phyloP scores from a whole-genome alignment of 305 asterid genomes.

The Fraxinus angustifolia region DNA sequence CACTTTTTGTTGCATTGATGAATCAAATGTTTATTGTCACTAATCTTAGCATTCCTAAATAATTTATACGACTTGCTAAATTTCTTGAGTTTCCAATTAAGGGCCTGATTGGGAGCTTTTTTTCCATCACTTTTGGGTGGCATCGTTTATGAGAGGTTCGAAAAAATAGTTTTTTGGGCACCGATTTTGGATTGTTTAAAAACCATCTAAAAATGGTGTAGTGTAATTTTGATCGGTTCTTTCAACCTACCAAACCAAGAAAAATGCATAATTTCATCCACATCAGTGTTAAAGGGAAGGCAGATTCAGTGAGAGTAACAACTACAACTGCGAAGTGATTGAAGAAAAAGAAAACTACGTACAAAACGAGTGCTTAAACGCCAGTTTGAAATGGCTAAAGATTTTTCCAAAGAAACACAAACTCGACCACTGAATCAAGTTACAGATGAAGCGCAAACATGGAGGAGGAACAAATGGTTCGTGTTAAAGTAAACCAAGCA shows the following conservation, averaged over 20 bases:
- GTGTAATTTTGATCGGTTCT: too few relatives aligned
- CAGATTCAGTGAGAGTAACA: not conserved
- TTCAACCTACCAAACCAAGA: not conserved
- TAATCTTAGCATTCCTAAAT: not conserved
- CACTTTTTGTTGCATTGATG: not conserved
- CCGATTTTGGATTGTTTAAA: too few relatives aligned
- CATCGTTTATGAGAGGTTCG: too few relatives aligned
- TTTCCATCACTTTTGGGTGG: too few relatives aligned
- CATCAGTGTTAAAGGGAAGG: not conserved
- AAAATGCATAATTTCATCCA: not conserved
- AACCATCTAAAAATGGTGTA: too few relatives aligned
- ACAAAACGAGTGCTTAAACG: not conserved
- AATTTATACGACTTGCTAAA: not conserved
- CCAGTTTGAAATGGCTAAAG: not conserved
- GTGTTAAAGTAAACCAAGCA: not conserved
- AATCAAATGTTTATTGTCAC: not conserved
- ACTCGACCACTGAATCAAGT: not conserved
- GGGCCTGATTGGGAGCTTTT: too few relatives aligned
- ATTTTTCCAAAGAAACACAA: not conserved
- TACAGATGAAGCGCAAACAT: not conserved
- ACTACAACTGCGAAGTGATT: not conserved
- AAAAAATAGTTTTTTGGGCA: too few relatives aligned
- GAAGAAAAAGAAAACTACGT: not conserved
- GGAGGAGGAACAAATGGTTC: slow-evolving; percentile 12
- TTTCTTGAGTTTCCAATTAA: not conserved